A percentile compares a stretch with the other conserved stretches of the same genome.
These are phyloP conservation scores for Lodderomyces margitis DNA, from an alignment of 1,139 yeast species.

Conservation along the genomic window DNA sequence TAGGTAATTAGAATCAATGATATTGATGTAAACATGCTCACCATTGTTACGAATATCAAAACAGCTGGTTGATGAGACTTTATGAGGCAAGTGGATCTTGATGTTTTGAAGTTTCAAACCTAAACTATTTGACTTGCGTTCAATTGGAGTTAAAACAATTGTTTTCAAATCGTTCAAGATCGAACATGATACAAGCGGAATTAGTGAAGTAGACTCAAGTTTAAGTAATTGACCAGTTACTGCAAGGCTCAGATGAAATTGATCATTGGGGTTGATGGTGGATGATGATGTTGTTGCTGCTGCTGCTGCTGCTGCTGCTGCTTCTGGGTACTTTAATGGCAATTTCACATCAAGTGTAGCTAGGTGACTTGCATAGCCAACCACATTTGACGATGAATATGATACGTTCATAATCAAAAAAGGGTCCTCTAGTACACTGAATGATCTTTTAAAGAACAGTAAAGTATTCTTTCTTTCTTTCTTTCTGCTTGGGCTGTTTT, in stretches of 20 bases:
- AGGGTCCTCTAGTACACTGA: not conserved
- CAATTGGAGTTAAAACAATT: conserved; percentile 32
- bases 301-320: not conserved
- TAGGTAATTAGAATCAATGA: conserved; percentile 30
- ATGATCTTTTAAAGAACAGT: not conserved
- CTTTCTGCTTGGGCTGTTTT: not conserved
- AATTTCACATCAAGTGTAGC: conserved; percentile 22
- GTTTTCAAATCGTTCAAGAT: conserved; percentile 31
- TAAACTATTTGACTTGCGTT: conserved; percentile 22
- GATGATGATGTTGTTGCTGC: conserved; percentile 1
- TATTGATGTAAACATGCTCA: conserved; percentile 23
- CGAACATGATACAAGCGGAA: conserved; percentile 27
- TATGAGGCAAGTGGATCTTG: conserved; percentile 33
- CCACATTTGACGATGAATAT: conserved; percentile 21
- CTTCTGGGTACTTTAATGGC: conserved; percentile 33
- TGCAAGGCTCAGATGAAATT: conserved; percentile 23
- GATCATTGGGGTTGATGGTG: conserved; percentile 23
- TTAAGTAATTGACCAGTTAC: conserved; percentile 25
- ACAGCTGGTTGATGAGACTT: conserved; percentile 26
- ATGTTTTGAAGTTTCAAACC: conserved; percentile 28
- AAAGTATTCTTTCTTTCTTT: conserved; percentile 5
- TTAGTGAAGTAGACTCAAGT: conserved; percentile 18
- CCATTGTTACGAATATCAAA: conserved; percentile 21
- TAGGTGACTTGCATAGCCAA: conserved; percentile 27
- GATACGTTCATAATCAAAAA: conserved; percentile 7